phyloP scores from a whole-genome alignment of 1,284 basidiomycete species.

The Trametes hirsuta region DNA sequence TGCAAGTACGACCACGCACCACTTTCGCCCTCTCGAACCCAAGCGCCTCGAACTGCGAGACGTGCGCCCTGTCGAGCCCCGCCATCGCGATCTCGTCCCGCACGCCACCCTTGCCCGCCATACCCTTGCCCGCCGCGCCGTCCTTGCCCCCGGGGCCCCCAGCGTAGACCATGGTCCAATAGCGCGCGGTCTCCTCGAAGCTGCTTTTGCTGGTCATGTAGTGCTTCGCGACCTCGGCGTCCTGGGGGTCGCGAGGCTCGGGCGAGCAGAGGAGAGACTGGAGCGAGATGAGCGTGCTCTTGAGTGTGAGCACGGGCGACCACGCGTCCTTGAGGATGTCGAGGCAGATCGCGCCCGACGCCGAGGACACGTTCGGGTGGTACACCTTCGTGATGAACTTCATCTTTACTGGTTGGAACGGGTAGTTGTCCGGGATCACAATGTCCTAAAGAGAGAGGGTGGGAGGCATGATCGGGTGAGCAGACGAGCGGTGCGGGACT shows the following conservation, averaged over 20 bases:
- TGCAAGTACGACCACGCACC: slow-evolving; percentile 48
- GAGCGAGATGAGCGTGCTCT: slow-evolving; percentile 94
- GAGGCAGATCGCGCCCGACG: slow-evolving; percentile 91
- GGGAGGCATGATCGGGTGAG: not conserved
- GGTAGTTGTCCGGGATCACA: slow-evolving; percentile 92
- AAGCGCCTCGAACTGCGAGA: slow-evolving; percentile 71
- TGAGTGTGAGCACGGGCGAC: slow-evolving; percentile 94
- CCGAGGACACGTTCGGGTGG: slow-evolving; percentile 96
- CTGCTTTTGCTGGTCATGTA: slow-evolving; percentile 86
- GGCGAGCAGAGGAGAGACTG: slow-evolving; percentile 96
- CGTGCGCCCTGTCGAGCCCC: slow-evolving; percentile 72
- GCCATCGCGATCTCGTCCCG: slow-evolving; percentile 74
- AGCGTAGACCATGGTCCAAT: slow-evolving; percentile 93
- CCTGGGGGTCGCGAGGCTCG: slow-evolving; percentile 97
- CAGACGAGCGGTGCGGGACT: not conserved
- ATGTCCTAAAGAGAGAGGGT: slow-evolving; percentile 69
- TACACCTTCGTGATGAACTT: slow-evolving; percentile 97
- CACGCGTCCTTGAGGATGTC: slow-evolving; percentile 90
- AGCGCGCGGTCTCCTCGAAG: slow-evolving; percentile 92
- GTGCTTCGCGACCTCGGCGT: slow-evolving; percentile 97
- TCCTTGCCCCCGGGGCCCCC: slow-evolving; percentile 58
- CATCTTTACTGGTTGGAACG: slow-evolving; percentile 99
- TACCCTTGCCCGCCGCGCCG: slow-evolving; percentile 29
- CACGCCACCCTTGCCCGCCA: slow-evolving; percentile 23
- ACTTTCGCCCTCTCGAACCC: slow-evolving; percentile 80